phyloP scores from a whole-genome alignment of 176 grass and related monocot species.

The Oryza longistaminata region DNA sequence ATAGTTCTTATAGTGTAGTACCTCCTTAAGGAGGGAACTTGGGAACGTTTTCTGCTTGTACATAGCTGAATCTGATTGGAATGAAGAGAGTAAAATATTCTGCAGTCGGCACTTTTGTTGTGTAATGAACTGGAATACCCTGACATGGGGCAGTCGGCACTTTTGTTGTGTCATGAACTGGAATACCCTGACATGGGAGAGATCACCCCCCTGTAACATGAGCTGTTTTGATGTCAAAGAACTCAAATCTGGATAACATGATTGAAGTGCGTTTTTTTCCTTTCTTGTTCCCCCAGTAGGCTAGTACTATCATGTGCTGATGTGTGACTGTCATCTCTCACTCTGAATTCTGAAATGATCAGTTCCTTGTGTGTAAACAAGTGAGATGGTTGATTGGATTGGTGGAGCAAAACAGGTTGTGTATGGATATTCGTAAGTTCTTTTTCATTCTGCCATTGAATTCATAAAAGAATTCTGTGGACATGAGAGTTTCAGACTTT shows the following conservation, averaged over 20 bases:
- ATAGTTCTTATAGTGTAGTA: neutral
- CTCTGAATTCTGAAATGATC: neutral
- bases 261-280: neutral
- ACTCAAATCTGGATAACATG: neutral
- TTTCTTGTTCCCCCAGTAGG: neutral
- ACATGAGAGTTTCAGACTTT: neutral
- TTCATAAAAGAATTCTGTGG: neutral
- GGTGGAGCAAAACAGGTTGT: neutral
- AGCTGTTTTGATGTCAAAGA: neutral
- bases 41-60: neutral
- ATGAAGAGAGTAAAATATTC: conserved; percentile 7
- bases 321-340: neutral
- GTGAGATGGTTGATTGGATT: neutral
- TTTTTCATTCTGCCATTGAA: too few relatives aligned
- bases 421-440: too few relatives aligned
- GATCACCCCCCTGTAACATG: neutral
- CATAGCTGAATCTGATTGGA: conserved; percentile 20
- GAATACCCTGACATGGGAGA: neutral
- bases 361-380: neutral
- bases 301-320: too few relatives aligned
- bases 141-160: neutral
- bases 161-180: neutral
- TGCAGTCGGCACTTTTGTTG: neutral
- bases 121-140: neutral
- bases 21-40: neutral